Evolutionary conservation across 768 basidiomycete genomes (phyloP).

Genomic region (Suillus placidus): DNA sequence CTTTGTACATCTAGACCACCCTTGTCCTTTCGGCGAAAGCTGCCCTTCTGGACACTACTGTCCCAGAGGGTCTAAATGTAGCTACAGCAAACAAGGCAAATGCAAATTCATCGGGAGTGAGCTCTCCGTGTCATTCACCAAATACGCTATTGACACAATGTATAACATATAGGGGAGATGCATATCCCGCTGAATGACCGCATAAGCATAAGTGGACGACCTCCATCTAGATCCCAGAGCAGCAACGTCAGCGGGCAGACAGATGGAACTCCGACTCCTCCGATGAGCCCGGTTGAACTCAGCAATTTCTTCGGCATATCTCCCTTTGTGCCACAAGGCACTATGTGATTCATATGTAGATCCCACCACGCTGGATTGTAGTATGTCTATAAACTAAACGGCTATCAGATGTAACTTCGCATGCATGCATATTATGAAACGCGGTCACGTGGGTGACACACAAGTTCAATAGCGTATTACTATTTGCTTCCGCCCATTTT

Average conservation of each 20-base stretch:
- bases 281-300: conserved; percentile 6
- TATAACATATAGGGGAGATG: conserved; percentile 5
- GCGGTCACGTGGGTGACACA: conserved; percentile 5
- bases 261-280: conserved; percentile 6
- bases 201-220: conserved; percentile 1
- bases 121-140: conserved; percentile 10
- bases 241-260: conserved; percentile 10
- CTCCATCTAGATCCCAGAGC: conserved; percentile 8
- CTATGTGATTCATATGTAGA: not conserved
- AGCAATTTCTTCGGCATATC: not conserved
- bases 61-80: conserved; percentile 39
- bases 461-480: not conserved
- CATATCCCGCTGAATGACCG: not conserved
- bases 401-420: not conserved
- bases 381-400: conserved; percentile 3
- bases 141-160: not conserved
- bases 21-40: conserved; percentile 29
- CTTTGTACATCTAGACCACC: conserved; percentile 16
- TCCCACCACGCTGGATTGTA: not conserved
- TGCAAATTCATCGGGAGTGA: conserved; percentile 37
- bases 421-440: not conserved
- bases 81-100: conserved; percentile 34
- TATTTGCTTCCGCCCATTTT: not conserved
- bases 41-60: conserved; percentile 42
- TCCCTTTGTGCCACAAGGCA: conserved; percentile 3